phyloP scores from a whole-genome alignment of 169 alveolate genomes.

The Cryptosporidium ubiquitum region DNA sequence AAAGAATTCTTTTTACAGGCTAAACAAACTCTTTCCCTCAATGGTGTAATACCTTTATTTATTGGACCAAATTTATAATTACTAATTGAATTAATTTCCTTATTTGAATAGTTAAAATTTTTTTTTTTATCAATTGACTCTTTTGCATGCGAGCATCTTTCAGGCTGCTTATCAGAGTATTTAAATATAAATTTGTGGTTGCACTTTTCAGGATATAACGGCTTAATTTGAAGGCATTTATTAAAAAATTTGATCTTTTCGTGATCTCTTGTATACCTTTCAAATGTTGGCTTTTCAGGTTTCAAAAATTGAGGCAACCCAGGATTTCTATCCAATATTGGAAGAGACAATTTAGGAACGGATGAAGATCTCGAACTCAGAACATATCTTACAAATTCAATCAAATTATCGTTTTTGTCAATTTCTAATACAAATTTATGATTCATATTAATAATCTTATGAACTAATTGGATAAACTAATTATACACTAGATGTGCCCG shows the following conservation, averaged over 20 bases:
- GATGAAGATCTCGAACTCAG: not conserved
- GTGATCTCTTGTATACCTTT: not conserved
- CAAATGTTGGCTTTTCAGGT: not conserved
- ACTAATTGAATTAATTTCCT: not conserved
- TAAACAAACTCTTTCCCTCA: conserved; percentile 8
- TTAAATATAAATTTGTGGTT: not conserved
- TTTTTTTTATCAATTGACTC: not conserved
- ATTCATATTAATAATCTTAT: conserved; percentile 14
- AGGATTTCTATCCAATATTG: not conserved
- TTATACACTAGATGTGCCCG: not conserved
- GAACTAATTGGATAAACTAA: not conserved
- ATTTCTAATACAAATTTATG: not conserved
- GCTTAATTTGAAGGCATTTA: not conserved
- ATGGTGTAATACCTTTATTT: not conserved
- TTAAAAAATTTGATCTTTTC: not conserved
- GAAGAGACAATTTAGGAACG: not conserved
- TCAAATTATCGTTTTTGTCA: not conserved
- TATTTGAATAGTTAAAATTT: not conserved
- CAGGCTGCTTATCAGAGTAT: not conserved
- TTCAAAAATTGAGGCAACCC: not conserved
- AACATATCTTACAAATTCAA: not conserved
- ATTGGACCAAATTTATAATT: not conserved
- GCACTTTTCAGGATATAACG: not conserved
- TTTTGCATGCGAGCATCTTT: not conserved
- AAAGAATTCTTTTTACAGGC: conserved; percentile 5